Percentiles rank a stretch among this genome's conserved stretches.
Conservation (phyloP, 139 green algal genomes). For the Micromonas pusilla region DNA sequence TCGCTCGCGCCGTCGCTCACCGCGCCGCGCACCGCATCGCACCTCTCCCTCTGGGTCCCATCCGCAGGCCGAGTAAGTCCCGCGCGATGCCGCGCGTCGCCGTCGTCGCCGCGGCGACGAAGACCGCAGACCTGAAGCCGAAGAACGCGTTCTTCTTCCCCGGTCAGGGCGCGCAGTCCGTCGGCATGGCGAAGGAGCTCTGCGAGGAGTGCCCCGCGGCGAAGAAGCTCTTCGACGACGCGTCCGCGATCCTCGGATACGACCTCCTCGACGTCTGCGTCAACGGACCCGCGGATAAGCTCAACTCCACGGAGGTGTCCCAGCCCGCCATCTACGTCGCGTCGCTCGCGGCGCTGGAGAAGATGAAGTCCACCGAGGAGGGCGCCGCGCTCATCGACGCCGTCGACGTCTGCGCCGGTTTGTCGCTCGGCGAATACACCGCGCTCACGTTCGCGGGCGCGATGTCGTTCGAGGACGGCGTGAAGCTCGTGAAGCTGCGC, state of each 20-base stretch:
- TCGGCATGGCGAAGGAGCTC: slow-evolving; percentile 69
- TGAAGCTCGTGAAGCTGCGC: slow-evolving; percentile 88
- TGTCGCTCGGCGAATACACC: slow-evolving; percentile 96
- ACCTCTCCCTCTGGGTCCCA: too few relatives aligned
- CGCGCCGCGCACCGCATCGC: too few relatives aligned
- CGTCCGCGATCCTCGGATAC: slow-evolving; percentile 92
- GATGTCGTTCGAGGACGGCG: slow-evolving; percentile 61
- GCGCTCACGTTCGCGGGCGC: slow-evolving; percentile 76
- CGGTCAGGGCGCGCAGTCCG: slow-evolving; percentile 57
- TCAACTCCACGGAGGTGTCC: slow-evolving; percentile 81
- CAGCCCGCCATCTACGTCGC: slow-evolving; percentile 98
- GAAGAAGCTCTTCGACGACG: slow-evolving; percentile 87
- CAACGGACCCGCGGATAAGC: slow-evolving; percentile 88
- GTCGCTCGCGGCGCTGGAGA: slow-evolving; percentile 90
- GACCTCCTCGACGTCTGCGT: slow-evolving; percentile 89
- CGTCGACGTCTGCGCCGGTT: slow-evolving; percentile 73
- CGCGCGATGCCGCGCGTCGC: slow-evolving; percentile 40
- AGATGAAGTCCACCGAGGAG: slow-evolving; percentile 69
- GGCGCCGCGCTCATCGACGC: slow-evolving; percentile 58
- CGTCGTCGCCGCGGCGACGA: slow-evolving; percentile 66
- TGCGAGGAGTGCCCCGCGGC: slow-evolving; percentile 69
- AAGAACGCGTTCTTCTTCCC: slow-evolving; percentile 90
- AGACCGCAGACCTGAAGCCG: slow-evolving; percentile 79
- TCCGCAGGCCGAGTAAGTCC: too few relatives aligned
- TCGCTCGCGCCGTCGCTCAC: too few relatives aligned